A percentile compares a stretch with the other conserved stretches of the same genome.
phyloP scores from a whole-genome alignment of 495 filamentous ascomycete species.

The Aspergillus avenaceus region DNA sequence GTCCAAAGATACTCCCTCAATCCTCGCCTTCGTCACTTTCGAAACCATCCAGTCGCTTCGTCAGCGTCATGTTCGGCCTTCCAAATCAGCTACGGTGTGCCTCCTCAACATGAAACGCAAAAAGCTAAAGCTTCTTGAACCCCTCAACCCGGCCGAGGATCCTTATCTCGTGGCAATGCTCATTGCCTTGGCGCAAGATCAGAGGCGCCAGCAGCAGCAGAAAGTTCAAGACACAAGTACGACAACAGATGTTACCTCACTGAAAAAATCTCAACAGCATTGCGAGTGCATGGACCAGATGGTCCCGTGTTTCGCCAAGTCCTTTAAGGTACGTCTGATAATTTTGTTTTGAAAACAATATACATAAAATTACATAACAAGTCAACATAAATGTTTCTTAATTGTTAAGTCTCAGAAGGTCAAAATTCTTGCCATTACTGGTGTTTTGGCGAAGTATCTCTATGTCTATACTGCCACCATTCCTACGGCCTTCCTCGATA shows the following conservation, averaged over 20 bases:
- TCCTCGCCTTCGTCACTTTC: not conserved
- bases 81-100: not conserved
- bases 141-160: not conserved
- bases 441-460: no score
- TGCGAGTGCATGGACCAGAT: no score
- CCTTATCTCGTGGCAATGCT: not conserved
- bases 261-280: no score
- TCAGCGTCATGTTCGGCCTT: not conserved
- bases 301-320: no score
- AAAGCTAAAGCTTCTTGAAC: not conserved
- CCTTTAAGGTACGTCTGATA: no score
- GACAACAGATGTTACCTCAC: not conserved
- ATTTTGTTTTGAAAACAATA: no score
- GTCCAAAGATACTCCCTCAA: not conserved
- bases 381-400: no score
- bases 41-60: conserved; percentile 1
- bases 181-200: not conserved
- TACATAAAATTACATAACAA: no score
- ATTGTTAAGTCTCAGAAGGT: no score
- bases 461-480: no score
- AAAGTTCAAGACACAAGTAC: not conserved
- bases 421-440: no score
- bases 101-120: not conserved
- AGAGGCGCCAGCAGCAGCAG: not conserved
- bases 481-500: no score